Conservation (phyloP, 1,284 basidiomycete genomes). For the Microbotryum saponariae region DNA sequence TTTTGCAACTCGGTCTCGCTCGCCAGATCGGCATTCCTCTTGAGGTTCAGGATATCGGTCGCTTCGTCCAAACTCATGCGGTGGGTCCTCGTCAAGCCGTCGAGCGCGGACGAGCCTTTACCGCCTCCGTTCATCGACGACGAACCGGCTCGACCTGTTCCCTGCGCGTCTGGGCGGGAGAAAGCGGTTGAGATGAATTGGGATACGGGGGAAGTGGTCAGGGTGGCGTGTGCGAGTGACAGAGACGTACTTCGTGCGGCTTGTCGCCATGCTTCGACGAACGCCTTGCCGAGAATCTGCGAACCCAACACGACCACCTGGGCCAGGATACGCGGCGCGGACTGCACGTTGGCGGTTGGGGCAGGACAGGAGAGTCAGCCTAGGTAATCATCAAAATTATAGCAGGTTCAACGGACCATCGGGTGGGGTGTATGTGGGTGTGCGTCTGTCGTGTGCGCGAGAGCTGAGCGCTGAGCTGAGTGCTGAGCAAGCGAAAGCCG, state of each 20-base stretch:
- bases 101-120: conserved; percentile 57
- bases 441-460: too few relatives aligned
- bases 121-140: conserved; percentile 52
- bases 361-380: too few relatives aligned
- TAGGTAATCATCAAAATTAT: too few relatives aligned
- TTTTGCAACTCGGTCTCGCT: conserved; percentile 49
- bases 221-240: background rate
- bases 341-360: conserved; percentile 16
- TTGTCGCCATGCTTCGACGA: conserved; percentile 82
- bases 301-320: conserved; percentile 74
- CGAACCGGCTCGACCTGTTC: conserved; percentile 8
- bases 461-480: too few relatives aligned
- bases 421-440: too few relatives aligned
- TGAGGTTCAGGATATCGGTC: conserved; percentile 83
- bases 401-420: too few relatives aligned
- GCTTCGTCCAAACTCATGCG: conserved; percentile 96
- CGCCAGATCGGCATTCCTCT: conserved; percentile 46
- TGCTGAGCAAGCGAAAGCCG: too few relatives aligned
- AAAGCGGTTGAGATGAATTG: too few relatives aligned
- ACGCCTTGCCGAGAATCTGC: conserved; percentile 83
- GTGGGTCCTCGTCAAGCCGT: conserved; percentile 70
- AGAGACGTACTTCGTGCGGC: conserved; percentile 75
- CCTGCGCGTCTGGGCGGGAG: background rate
- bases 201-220: background rate
- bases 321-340: conserved; percentile 54